phyloP scores from a whole-genome alignment of 345 rosid species.

The Citrus mangshanensis region DNA sequence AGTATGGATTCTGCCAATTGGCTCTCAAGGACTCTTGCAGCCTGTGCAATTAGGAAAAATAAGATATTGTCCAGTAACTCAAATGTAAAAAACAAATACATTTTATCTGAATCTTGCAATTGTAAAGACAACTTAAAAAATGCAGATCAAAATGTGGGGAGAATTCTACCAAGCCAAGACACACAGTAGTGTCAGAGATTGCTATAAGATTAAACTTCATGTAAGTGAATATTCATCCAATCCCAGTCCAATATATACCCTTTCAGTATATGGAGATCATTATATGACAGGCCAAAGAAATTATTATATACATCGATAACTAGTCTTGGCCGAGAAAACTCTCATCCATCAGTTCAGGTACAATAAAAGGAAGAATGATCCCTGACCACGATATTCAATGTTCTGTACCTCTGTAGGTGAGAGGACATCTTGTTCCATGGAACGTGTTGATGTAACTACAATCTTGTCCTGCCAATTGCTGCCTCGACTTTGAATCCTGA shows the following conservation, averaged over 20 bases:
- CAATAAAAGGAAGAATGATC: background rate
- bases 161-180: background rate
- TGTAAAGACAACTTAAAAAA: conserved; percentile 8
- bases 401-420: conserved; percentile 79
- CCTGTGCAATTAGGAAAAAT: conserved; percentile 41
- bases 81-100: conserved; percentile 2
- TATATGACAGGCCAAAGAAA: background rate
- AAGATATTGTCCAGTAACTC: conserved; percentile 6
- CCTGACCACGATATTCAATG: background rate
- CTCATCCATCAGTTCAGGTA: background rate
- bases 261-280: background rate
- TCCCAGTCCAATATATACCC: background rate
- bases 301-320: background rate
- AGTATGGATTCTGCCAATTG: conserved; percentile 94
- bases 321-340: background rate
- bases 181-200: background rate
- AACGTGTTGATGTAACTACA: conserved; percentile 86
- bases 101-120: conserved; percentile 5
- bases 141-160: background rate
- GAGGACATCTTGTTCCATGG: conserved; percentile 93
- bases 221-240: background rate
- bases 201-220: background rate
- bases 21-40: conserved; percentile 92
- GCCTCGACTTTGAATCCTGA: conserved; percentile 93
- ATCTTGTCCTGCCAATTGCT: conserved; percentile 97